phyloP scores from a whole-genome alignment of 495 filamentous ascomycete genomes.

The Neurospora pannonica region DNA sequence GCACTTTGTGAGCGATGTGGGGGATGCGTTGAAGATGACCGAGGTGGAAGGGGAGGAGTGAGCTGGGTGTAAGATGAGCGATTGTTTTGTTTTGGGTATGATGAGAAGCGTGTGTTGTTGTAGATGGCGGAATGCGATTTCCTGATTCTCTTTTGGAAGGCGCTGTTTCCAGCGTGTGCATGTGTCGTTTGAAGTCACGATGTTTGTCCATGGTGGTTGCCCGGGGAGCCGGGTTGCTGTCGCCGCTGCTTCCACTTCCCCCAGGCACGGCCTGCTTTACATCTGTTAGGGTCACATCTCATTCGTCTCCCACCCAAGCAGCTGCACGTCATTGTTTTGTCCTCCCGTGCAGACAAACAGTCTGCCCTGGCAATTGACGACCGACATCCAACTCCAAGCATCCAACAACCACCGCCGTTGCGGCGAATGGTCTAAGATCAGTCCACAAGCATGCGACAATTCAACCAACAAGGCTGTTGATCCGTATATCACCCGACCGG shows the following conservation, averaged over 20 bases:
- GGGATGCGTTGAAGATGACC: conserved; percentile 70
- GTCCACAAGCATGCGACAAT: neutral
- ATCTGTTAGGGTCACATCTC: neutral
- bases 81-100: neutral
- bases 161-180: neutral
- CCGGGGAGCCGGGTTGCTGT: neutral
- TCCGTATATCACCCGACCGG: too few relatives aligned
- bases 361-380: neutral
- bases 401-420: neutral
- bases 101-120: neutral
- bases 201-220: neutral
- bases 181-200: neutral
- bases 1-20: conserved; percentile 75
- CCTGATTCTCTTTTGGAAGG: neutral
- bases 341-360: neutral
- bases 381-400: neutral
- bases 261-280: neutral
- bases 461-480: too few relatives aligned
- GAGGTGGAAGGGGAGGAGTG: conserved; percentile 48
- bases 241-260: too few relatives aligned
- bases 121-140: neutral
- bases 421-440: neutral
- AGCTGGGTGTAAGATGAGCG: neutral
- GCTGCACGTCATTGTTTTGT: neutral
- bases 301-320: neutral